phyloP scores from a whole-genome alignment of 2,329 filamentous ascomycete genomes.

The Monilinia polystroma region DNA sequence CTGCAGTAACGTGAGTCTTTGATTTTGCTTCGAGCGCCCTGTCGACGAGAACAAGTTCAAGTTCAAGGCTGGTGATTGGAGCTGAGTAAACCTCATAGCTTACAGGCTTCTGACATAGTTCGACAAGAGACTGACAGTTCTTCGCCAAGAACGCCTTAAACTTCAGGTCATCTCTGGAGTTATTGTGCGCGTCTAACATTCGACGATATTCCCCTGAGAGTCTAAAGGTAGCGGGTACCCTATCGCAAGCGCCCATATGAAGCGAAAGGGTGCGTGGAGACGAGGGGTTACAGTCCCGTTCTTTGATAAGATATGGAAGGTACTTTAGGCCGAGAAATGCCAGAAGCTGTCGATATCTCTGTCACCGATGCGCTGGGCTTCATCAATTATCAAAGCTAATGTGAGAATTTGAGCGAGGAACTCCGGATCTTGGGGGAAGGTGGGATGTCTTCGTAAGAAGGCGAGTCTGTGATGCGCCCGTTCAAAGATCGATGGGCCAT shows the following conservation, averaged over 20 bases:
- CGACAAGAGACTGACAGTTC: not conserved
- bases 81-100: not conserved
- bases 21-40: not conserved
- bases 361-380: not conserved
- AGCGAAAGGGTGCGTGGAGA: not conserved
- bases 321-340: not conserved
- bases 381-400: not conserved
- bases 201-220: too few species aligned
- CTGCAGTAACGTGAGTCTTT: not conserved
- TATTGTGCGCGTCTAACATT: not conserved
- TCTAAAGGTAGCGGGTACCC: not conserved
- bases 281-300: not conserved
- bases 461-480: too few species aligned
- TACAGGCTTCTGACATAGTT: not conserved
- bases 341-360: rapidly evolving
- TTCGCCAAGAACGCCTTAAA: not conserved
- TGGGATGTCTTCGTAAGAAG: not conserved
- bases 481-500: too few species aligned
- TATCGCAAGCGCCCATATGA: not conserved
- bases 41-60: not conserved
- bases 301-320: not conserved
- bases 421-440: not conserved
- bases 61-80: not conserved
- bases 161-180: not conserved
- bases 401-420: not conserved